These are phyloP conservation scores for Fusarium neocosmosporiellum DNA, from an alignment of 2,329 filamentous ascomycete species.

Conservation along the genomic window DNA sequence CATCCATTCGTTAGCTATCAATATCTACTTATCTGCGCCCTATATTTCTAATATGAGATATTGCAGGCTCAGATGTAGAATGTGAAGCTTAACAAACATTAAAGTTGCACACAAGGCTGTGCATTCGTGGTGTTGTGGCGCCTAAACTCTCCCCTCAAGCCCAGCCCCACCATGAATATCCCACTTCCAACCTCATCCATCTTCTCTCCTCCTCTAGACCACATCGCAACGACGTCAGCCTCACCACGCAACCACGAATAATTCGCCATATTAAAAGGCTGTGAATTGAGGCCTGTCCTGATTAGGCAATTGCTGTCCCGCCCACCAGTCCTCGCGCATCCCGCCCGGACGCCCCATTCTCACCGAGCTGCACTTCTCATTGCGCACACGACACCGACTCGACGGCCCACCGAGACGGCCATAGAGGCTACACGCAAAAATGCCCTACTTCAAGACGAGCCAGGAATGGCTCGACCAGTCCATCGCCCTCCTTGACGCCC, in stretches of 20 bases:
- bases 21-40: neutral
- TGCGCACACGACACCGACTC: conserved; percentile 12
- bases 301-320: neutral
- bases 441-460: conserved; percentile 86
- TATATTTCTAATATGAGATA: neutral
- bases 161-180: conserved; percentile 36
- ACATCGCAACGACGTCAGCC: conserved; percentile 9
- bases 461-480: conserved; percentile 95
- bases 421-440: conserved; percentile 49
- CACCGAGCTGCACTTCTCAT: neutral
- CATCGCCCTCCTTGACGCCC: conserved; percentile 83
- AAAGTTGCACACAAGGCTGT: neutral
- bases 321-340: neutral
- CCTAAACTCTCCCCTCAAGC: conserved; percentile 11
- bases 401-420: neutral
- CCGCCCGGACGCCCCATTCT: neutral
- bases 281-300: neutral
- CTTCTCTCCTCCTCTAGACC: conserved; percentile 22
- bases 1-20: neutral
- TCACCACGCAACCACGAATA: neutral
- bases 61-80: neutral
- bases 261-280: neutral
- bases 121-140: conserved; percentile 21
- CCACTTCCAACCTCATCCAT: conserved; percentile 31
- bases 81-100: neutral